A percentile compares a stretch with the other conserved stretches of the same genome.
phyloP scores from a whole-genome alignment of 768 basidiomycete species.

The Boletus reticuloceps region DNA sequence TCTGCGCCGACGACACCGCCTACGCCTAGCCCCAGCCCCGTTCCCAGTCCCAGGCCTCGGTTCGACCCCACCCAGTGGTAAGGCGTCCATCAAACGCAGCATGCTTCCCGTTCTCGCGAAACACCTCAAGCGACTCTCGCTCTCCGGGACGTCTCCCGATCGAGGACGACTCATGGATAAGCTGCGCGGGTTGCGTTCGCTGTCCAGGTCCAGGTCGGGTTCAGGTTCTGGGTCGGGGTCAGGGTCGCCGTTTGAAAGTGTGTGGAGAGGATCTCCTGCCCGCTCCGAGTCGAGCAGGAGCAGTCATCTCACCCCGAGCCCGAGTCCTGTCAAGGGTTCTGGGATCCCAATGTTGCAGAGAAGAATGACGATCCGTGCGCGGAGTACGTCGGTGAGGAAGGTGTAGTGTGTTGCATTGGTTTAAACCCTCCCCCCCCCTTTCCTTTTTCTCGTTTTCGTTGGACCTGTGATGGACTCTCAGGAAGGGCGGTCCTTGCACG shows the following conservation, averaged over 20 bases:
- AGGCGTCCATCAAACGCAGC: conserved; percentile 19
- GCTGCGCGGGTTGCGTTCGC: conserved; percentile 22
- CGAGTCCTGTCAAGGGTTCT: conserved; percentile 25
- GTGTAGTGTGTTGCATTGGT: neutral
- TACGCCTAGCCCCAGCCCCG: conserved; percentile 17
- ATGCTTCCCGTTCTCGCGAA: conserved; percentile 30
- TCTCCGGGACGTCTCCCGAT: conserved; percentile 16
- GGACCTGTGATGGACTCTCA: too few relatives aligned
- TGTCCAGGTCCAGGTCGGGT: conserved; percentile 7
- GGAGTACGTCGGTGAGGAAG: conserved; percentile 18
- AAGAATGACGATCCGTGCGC: conserved; percentile 27
- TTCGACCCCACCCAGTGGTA: conserved; percentile 1
- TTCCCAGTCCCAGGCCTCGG: neutral
- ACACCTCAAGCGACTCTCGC: conserved; percentile 24
- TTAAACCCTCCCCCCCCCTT: too few relatives aligned
- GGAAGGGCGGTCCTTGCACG: too few relatives aligned
- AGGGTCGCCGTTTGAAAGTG: conserved; percentile 1
- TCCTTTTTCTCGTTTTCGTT: neutral
- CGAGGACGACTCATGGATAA: conserved; percentile 24
- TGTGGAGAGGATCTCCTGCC: conserved; percentile 18
- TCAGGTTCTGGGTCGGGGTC: neutral
- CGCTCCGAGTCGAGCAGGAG: conserved; percentile 19
- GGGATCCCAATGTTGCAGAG: conserved; percentile 29
- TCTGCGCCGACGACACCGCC: conserved; percentile 27
- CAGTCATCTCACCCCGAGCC: conserved; percentile 6